Evolutionary conservation across 148 eudicot genomes (phyloP).

Genomic region (Rhododendron kiyosumense): DNA sequence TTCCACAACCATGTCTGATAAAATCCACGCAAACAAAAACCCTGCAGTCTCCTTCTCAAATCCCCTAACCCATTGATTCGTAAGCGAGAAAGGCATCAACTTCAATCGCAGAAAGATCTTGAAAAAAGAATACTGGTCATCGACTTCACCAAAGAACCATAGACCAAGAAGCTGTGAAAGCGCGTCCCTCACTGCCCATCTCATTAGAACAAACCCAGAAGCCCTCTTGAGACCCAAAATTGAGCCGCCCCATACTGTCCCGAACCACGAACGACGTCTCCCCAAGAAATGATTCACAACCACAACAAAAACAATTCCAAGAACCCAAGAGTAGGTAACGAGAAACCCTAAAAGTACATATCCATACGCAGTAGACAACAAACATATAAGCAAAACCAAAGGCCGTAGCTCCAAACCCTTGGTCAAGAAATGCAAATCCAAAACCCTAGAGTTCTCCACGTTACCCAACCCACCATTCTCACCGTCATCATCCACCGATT

Average conservation of each 20-base stretch:
- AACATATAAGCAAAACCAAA: constrained; percentile 50
- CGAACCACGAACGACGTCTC: constrained; percentile 33
- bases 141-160: constrained; percentile 79
- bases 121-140: constrained; percentile 74
- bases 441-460: constrained; percentile 14
- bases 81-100: constrained; percentile 81
- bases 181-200: constrained; percentile 89
- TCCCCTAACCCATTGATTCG: constrained; percentile 56
- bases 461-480: constrained; percentile 6
- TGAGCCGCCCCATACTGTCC: constrained; percentile 60
- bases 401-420: constrained; percentile 68
- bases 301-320: constrained; percentile 60
- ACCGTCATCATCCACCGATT: background rate
- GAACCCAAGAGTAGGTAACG: constrained; percentile 74
- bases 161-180: constrained; percentile 77
- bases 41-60: constrained; percentile 67
- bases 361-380: constrained; percentile 67
- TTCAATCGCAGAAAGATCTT: constrained; percentile 86
- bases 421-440: constrained; percentile 50
- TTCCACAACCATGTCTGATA: constrained; percentile 56
- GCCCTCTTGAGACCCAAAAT: constrained; percentile 67
- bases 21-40: constrained; percentile 68
- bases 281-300: constrained; percentile 64
- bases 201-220: constrained; percentile 77
- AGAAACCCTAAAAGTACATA: constrained; percentile 74